Conservation (phyloP, 495 filamentous ascomycete genomes). For the Lentithecium fluviatile region DNA sequence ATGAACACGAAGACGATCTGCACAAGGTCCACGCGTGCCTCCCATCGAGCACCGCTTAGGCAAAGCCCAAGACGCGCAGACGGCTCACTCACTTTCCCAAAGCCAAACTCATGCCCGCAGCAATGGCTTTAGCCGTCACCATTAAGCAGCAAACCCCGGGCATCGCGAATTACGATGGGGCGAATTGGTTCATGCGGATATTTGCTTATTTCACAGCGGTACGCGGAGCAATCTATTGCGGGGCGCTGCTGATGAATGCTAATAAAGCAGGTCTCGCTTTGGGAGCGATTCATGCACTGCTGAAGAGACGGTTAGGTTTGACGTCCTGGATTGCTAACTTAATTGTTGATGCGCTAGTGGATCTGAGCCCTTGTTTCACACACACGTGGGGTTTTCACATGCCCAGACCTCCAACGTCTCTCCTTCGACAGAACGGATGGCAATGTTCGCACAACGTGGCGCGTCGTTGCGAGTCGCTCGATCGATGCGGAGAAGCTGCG, state of each 20-base stretch:
- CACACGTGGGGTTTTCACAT: neutral
- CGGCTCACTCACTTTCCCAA: neutral
- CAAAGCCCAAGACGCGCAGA: neutral
- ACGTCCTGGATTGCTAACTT: neutral
- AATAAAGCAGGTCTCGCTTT: neutral
- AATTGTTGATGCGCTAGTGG: neutral
- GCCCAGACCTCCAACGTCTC: too few relatives aligned
- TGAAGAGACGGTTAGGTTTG: neutral
- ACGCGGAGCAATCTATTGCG: neutral
- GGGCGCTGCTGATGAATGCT: neutral
- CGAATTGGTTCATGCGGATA: neutral
- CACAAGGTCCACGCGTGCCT: conserved; percentile 4
- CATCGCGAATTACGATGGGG: neutral
- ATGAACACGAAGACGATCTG: conserved; percentile 6
- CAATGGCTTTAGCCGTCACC: neutral
- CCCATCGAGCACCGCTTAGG: neutral
- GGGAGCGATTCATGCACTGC: neutral
- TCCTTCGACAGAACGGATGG: too few relatives aligned
- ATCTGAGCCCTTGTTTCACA: neutral
- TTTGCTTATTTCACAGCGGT: neutral
- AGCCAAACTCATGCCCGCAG: neutral
- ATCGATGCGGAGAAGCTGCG: too few relatives aligned
- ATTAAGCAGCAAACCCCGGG: neutral
- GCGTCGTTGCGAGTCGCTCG: too few relatives aligned
- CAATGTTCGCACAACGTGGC: too few relatives aligned